Base-by-base conservation (phyloP, 2,329 filamentous ascomycete genomes). In the Diaporthe caulivora region DNA sequence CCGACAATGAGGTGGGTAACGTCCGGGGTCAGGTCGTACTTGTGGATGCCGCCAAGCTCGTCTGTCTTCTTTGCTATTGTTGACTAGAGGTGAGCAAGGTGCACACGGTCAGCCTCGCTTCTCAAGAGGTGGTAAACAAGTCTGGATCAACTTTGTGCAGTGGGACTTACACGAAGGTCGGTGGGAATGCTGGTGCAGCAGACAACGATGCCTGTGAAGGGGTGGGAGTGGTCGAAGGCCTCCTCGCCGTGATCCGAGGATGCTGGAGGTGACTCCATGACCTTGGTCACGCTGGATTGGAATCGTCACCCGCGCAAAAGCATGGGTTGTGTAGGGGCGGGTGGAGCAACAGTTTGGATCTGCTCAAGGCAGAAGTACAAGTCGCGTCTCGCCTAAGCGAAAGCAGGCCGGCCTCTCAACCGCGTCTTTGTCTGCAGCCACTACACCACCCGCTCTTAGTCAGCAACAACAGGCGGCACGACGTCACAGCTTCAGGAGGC, bases 1-100 rank as follows among this genome's bases (percentile, higher is more conserved):
- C 95, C 97, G 75, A 98, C 94, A 76, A 99, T 90, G 60, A 99
- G 91, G 85, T 99, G 97, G 7, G 97, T 98, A 62, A 97, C 95
- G 82, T 98, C 95, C 72, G 94, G 94, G n/a, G 95, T 98, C 57
- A 99, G 90, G 82, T 99, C 95, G 82, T 95, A 93, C 79, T 94
- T 95, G 87, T 97, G 94, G 74, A 89, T 83, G 67, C 95, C 97
- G 76, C 97, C 97, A 87, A 99, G 95, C 80, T 98, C 91, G 76
- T 87, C 83, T 24, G 94, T 93, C 75, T 91, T 90, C 64, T 87
- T 83, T 21, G 89, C 90, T 64, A 95, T 87, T 70, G 90, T 86
- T 55, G 84, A 83, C 87, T 89, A 73, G 5, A 21, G 40, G 13
- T 15, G 53, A 44, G 34, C 29, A 49, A 34, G 47, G 4, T 8